These are phyloP conservation scores for Yamadazyma oceani DNA, from an alignment of 1,139 yeast genomes.

Conservation along the genomic window DNA sequence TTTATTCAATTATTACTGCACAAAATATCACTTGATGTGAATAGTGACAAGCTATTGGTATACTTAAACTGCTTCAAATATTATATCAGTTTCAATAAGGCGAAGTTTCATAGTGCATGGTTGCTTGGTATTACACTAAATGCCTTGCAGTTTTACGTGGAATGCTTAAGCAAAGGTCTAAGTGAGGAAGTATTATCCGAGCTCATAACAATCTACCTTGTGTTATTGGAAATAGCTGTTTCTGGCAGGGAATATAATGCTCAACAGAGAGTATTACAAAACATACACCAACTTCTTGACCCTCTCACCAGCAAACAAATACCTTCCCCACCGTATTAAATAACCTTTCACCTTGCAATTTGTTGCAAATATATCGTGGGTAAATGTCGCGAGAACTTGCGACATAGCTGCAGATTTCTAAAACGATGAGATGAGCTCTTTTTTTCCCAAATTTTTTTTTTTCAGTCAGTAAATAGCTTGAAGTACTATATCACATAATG, in stretches of 20 bases:
- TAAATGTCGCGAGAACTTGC: slow-evolving; percentile 1
- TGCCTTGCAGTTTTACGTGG: too few species aligned
- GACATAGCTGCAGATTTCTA: slow-evolving; percentile 4
- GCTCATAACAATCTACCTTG: neutral
- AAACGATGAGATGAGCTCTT: slow-evolving; percentile 10
- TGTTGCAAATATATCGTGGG: neutral
- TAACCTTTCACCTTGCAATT: too few species aligned
- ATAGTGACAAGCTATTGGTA: neutral
- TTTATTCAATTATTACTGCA: slow-evolving; percentile 3
- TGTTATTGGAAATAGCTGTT: neutral
- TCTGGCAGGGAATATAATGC: neutral
- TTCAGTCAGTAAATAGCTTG: slow-evolving; percentile 1
- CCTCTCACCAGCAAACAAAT: neutral
- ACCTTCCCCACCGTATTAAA: neutral
- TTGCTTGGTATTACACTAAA: too few species aligned
- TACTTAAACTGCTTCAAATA: slow-evolving; percentile 11
- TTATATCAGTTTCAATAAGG: slow-evolving; percentile 18
- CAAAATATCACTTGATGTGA: neutral
- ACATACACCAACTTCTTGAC: neutral
- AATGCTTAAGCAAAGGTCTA: neutral
- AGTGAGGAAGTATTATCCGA: neutral
- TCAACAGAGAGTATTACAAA: neutral
- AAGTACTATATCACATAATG: slow-evolving; percentile 43
- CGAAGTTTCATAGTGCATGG: neutral
- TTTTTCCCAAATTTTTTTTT: slow-evolving; percentile 3